Evolutionary conservation across 75 land plant species (phyloP), one percentile per base, ranked within the genome.

Genomic region (Cryptomeria japonica): DNA sequence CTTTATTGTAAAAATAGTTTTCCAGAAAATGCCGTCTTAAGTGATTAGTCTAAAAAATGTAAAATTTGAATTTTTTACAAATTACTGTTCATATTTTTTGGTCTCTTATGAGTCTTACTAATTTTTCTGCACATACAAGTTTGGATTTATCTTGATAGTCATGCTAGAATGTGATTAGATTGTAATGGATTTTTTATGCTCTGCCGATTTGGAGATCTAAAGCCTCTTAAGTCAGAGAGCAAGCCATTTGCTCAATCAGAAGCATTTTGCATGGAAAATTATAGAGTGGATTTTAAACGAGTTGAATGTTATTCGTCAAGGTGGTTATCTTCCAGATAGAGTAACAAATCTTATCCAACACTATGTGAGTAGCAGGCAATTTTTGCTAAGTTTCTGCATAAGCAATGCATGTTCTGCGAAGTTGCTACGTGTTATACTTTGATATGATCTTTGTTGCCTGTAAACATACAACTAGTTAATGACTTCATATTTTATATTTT

Each of bases 121-220:
- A 34, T 36, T 36, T 10, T 10, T 13, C 78, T 75, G 38, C 31
- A 11, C 32, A 75, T 75, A 75, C 13, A 75, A 32, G 36, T 36
- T 36, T 36, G 16, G 34, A 3, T 37, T 76, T 76, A 31, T 76
- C 19, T 76, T 32, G 3, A 2, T 76, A 13, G 15, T 37, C 19
- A 16, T 76, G 79, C 42, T 16, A 37, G 39, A 78, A 37, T 18
- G 18, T 37, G 79, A 55, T 36, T 76, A 14, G 15, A 14, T 76
- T 36, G 13, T 15, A 49, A 13, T 31, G n/a, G 37, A 12, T 9
- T 86, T 37, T 19, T 87, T 51, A 72, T 51, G 86, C 83, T 61
- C 47, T 85, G 78, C 89, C 96, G 99, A 61, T 98, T 98, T 96
- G 99, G 99, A 64, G 99, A 98, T 88, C 86, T 93, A 86, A 98